Conservation (phyloP, 129 eudicot species). For the Flaveria trinervia region DNA sequence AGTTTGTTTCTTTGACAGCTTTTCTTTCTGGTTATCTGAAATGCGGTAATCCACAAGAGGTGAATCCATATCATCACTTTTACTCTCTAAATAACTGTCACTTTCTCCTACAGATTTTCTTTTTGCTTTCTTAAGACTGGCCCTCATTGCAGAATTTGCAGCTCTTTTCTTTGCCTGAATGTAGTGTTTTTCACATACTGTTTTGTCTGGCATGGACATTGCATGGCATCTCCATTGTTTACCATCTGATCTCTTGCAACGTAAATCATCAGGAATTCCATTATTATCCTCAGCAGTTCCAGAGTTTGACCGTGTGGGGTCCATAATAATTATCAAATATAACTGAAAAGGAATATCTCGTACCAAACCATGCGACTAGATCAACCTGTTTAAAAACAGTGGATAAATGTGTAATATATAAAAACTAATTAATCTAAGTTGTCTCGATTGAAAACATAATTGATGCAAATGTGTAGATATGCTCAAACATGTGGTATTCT, state of each 20-base stretch:
- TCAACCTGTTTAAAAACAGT: conserved; percentile 38
- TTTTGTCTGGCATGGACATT: conserved; percentile 99
- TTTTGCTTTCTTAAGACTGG: conserved; percentile 78
- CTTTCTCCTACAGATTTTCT: conserved; percentile 67
- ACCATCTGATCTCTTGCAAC: conserved; percentile 97
- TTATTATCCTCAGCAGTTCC: conserved; percentile 71
- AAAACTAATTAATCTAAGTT: neutral
- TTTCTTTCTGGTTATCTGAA: conserved; percentile 61
- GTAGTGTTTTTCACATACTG: conserved; percentile 97
- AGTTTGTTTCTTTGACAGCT: conserved; percentile 43
- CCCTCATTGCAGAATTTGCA: conserved; percentile 94
- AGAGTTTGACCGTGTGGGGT: conserved; percentile 51
- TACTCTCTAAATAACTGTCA: conserved; percentile 76
- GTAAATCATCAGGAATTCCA: conserved; percentile 94
- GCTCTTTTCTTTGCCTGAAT: conserved; percentile 97
- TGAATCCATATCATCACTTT: conserved; percentile 90
- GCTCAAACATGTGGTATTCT: neutral
- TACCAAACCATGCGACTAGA: conserved; percentile 18
- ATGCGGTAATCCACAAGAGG: conserved; percentile 54
- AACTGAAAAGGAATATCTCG: conserved; percentile 18
- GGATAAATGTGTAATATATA: neutral
- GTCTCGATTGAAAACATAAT: neutral
- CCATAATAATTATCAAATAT: conserved; percentile 48
- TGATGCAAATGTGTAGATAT: neutral
- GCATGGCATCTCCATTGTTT: conserved; percentile 99